These are phyloP conservation scores for Talaromyces liani DNA, from an alignment of 495 filamentous ascomycete genomes.

Conservation along the genomic window DNA sequence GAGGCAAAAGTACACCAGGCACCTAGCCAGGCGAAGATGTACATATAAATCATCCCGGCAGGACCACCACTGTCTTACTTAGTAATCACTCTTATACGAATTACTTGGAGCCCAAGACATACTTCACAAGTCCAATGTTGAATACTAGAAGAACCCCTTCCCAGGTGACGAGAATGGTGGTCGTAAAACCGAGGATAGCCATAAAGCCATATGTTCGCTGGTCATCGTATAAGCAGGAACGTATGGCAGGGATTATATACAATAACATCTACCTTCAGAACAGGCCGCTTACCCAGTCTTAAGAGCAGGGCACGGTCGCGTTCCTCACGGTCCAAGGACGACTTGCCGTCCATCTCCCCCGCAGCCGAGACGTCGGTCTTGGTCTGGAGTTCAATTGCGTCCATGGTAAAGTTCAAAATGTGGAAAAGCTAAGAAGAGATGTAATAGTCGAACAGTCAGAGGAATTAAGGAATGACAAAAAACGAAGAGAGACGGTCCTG, in stretches of 20 bases:
- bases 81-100: background rate
- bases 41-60: conserved; percentile 44
- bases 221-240: background rate
- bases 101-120: background rate
- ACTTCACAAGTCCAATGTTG: background rate
- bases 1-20: conserved; percentile 11
- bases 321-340: conserved; percentile 12
- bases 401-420: background rate
- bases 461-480: background rate
- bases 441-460: background rate
- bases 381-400: background rate
- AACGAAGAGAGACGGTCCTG: background rate
- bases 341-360: conserved; percentile 1
- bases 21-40: conserved; percentile 39
- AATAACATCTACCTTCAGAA: conserved; percentile 29
- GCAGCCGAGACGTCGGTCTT: background rate
- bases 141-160: conserved; percentile 28
- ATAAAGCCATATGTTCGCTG: conserved; percentile 42
- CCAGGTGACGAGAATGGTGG: conserved; percentile 44
- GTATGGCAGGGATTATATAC: background rate
- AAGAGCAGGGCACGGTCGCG: conserved; percentile 20
- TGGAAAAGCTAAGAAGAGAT: background rate
- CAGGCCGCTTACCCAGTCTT: conserved; percentile 43
- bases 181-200: conserved; percentile 43
- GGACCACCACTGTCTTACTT: conserved; percentile 33